These are phyloP conservation scores for Immersiella caudata DNA, from an alignment of 495 filamentous ascomycete genomes.

Conservation along the genomic window DNA sequence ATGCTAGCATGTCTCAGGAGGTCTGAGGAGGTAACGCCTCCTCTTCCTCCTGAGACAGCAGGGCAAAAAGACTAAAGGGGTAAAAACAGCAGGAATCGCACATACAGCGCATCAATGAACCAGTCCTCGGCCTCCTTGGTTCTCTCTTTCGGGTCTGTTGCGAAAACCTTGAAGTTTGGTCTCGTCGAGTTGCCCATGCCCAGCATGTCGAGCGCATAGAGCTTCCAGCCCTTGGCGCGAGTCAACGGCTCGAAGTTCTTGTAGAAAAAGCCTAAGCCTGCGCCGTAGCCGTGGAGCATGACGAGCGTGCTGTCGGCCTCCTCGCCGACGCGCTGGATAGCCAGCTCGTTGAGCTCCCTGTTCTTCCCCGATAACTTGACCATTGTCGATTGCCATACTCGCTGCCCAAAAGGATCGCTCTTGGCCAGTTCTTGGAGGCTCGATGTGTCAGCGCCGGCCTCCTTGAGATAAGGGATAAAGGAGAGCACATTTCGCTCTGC, in stretches of 20 bases:
- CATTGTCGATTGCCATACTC: slow-evolving; percentile 83
- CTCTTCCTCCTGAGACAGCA: too few relatives aligned
- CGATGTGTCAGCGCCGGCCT: slow-evolving; percentile 59
- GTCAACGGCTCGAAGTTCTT: slow-evolving; percentile 91
- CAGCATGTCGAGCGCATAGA: slow-evolving; percentile 89
- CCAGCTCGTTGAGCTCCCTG: slow-evolving; percentile 89
- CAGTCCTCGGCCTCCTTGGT: slow-evolving; percentile 90
- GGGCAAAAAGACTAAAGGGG: too few relatives aligned
- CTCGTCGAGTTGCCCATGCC: slow-evolving; percentile 92
- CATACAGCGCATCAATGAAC: slow-evolving; percentile 94
- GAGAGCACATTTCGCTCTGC: slow-evolving; percentile 91
- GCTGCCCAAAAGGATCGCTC: slow-evolving; percentile 79
- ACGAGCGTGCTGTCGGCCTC: slow-evolving; percentile 81
- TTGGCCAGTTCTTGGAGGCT: slow-evolving; percentile 49
- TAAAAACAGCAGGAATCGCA: too few relatives aligned
- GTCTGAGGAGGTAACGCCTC: too few relatives aligned
- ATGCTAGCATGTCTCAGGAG: too few relatives aligned
- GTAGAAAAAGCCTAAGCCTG: slow-evolving; percentile 95
- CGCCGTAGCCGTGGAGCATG: slow-evolving; percentile 96
- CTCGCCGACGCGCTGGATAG: slow-evolving; percentile 81
- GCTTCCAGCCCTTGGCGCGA: slow-evolving; percentile 76
- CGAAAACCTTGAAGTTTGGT: slow-evolving; percentile 78
- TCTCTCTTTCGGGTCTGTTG: slow-evolving; percentile 78
- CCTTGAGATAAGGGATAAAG: slow-evolving; percentile 80
- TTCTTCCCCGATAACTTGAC: slow-evolving; percentile 83